These are phyloP conservation scores for Gossypium schwendimanii DNA, from an alignment of 441 rosid genomes.

Conservation along the genomic window DNA sequence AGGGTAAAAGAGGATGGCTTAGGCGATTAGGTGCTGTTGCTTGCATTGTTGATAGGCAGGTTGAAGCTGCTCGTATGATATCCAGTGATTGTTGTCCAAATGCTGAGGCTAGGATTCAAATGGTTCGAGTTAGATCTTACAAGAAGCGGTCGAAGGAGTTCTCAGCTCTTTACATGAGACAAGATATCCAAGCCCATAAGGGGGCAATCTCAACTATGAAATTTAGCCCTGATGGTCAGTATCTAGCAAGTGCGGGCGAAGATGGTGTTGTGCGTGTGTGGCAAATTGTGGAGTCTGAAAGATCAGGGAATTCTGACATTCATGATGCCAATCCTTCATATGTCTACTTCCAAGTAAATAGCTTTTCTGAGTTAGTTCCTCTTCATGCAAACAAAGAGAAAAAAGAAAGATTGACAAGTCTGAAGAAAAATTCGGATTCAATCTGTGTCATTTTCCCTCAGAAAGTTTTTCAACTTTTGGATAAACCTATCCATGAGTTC, in stretches of 20 bases:
- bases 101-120: slow-evolving; percentile 17
- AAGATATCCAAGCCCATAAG: slow-evolving; percentile 37
- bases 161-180: slow-evolving; percentile 35
- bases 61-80: slow-evolving; percentile 10
- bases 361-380: slow-evolving; percentile 29
- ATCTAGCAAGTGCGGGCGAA: slow-evolving; percentile 45
- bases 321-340: slow-evolving; percentile 27
- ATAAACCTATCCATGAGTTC: slow-evolving; percentile 40
- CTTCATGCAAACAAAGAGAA: slow-evolving; percentile 27
- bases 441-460: slow-evolving; percentile 41
- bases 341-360: slow-evolving; percentile 31
- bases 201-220: slow-evolving; percentile 43
- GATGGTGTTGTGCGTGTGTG: slow-evolving; percentile 39
- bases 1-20: slow-evolving; percentile 33
- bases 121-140: slow-evolving; percentile 29
- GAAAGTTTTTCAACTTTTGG: slow-evolving; percentile 34
- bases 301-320: slow-evolving; percentile 22
- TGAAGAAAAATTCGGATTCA: slow-evolving; percentile 26
- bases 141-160: slow-evolving; percentile 33
- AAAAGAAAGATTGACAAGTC: slow-evolving; percentile 21
- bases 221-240: slow-evolving; percentile 41
- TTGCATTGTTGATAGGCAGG: slow-evolving; percentile 28
- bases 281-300: slow-evolving; percentile 37
- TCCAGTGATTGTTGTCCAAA: slow-evolving; percentile 1
- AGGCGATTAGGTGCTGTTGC: slow-evolving; percentile 28